Evolutionary conservation across 2,329 filamentous ascomycete species (phyloP), one percentile per base, ranked within the genome.

Genomic region (Lithohypha guttulata): DNA sequence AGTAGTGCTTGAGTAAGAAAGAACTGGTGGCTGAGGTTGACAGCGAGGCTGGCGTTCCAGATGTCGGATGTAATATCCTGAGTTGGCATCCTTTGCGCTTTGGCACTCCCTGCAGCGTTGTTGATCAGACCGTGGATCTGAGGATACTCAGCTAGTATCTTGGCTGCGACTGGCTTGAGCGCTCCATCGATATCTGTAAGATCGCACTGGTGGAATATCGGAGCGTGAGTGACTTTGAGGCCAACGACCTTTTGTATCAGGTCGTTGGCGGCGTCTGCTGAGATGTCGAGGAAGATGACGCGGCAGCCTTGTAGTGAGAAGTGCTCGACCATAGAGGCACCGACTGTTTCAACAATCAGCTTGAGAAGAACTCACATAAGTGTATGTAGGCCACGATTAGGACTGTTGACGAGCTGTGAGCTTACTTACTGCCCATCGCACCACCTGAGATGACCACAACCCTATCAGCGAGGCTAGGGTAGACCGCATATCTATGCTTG

Each of bases 1-100:
- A 56, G 35, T n/a, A 65, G 47, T 9, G 57, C 54, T 45, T 65
- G 60, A 17, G 60, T 59, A 5, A 65, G 51, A 52, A 64, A 65
- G 55, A 64, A 64, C 39, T 60, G 55, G 31, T 69, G 67, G 0
- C 65, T 53, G 20, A 69, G 53, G 39, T 68, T 69, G 14, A 60
- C 57, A 23, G 59, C 60, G 23, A 72, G 46, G 45, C 63, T 62
- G 6, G 47, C 34, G 8, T 68, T 63, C 55, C 62, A 70, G 2
- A 52, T 54, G 44, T 59, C 60, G 0, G 58, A 49, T 2, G 65
- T 68, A 4, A 69, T 58, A 0, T 55, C 19, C 19, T 15, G n/a
- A 15, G 29, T 32, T 15, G 5, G n/a, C 11, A 32, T 15, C 17
- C 29, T 32, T 32, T n/a, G n/a, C 29, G 14, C 4, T 3, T 10